Evolutionary conservation across 23 red algal species (phyloP), one percentile per base, ranked within the genome.

Genomic region (Gracilaria vermiculophylla): DNA sequence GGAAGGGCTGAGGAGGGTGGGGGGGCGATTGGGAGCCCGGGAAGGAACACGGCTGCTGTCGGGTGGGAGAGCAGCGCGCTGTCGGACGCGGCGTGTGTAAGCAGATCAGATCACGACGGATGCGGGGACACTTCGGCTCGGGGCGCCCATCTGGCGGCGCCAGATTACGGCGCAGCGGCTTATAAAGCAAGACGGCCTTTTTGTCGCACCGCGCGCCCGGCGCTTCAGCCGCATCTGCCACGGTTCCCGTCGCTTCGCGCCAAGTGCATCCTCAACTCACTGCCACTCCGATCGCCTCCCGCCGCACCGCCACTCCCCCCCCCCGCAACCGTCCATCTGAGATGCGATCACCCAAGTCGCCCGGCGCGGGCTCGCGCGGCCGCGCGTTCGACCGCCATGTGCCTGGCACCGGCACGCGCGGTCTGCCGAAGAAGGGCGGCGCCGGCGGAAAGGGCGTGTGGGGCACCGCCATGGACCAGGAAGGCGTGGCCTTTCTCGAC

Each of bases 391-490:
- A 88, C 57, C 84, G 84, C 6, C 84, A 88, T 25, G 39, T 73
- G 20, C 74, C 84, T 0, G 84, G 69, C n/a, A 77, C 84, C 37
- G 92, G 92, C 76, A 69, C 81, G 45, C 76, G 92, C 72, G 95
- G 95, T 12, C 56, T 89, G 24, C 89, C 95, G 35, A 97, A 97
- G 83, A 97, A 97, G 89, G 81, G 77, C 55, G 95, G 95, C 55
- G 95, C 89, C 24, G 95, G 95, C 27, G 95, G 95, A 24, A 93
- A 94, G 69, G 90, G 90, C 41, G 88, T 90, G 34, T 97, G 95
- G 95, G 95, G 95, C 65, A 61, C 78, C 58, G 79, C 86, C 27
- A 85, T 93, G 89, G 80, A 85, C 51, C 77, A 93, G 41, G 95
- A 89, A 8, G 90, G 83, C 78, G 85, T 74, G 17, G 83, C 88